Evolutionary conservation across 2,329 filamentous ascomycete genomes (phyloP).

Genomic region (Apiospora hydei): DNA sequence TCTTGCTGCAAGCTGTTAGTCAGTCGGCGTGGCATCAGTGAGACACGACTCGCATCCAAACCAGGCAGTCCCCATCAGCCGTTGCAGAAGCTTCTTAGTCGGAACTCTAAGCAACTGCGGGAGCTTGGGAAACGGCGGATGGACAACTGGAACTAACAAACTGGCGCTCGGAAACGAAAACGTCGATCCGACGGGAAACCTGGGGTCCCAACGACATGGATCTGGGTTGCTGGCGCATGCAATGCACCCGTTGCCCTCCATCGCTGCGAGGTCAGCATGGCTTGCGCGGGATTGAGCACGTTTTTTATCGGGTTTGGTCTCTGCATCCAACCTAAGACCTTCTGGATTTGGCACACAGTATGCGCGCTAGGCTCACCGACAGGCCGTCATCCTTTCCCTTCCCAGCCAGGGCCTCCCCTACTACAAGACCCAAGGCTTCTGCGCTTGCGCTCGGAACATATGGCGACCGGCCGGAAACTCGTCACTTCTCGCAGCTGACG

Average conservation of each 20-base stretch:
- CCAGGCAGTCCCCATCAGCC: neutral
- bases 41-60: constrained; percentile 2
- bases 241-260: neutral
- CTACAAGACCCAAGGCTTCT: neutral
- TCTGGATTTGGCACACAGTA: constrained; percentile 11
- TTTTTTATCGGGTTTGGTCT: neutral
- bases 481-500: neutral
- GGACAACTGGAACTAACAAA: neutral
- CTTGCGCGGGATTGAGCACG: constrained; percentile 19
- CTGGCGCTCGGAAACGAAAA: neutral
- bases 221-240: constrained; percentile 2
- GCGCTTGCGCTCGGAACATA: neutral
- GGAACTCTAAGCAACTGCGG: neutral
- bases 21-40: neutral
- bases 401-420: neutral
- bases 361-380: neutral
- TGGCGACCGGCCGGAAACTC: neutral
- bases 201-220: constrained; percentile 8
- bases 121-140: neutral
- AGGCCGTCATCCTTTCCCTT: neutral
- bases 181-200: neutral
- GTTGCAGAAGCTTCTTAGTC: neutral
- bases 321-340: constrained; percentile 7
- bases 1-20: neutral
- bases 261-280: neutral